Base-by-base conservation (phyloP, 169 alveolate species). In the Plasmodium chabaudi region DNA sequence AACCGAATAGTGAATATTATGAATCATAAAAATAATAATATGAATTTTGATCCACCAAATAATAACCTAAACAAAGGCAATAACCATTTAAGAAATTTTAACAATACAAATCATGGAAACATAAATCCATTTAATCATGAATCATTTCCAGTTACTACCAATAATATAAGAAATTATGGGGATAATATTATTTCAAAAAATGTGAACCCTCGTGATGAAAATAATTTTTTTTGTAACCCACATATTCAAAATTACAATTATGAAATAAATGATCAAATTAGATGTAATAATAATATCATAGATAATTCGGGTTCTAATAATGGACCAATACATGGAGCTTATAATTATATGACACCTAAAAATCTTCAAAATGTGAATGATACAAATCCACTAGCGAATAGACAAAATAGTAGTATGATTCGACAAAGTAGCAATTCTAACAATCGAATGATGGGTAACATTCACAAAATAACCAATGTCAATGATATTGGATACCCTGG, bases 171-270 rank as follows among this genome's bases (percentile, higher is more conserved):
- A 27, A 27, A 9, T 5, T 27, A 63, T 34, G n/a, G 6, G 19
- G 44, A 72, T 72, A 57, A 64, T 27, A 19, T 77, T 46, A 17
- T 61, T 12, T 60, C 10, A 49, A 42, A 9, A 47, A 21, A 51
- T 19, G 15, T 53, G n/a, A 77, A 63, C 17, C 49, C 53, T 61
- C 51, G 60, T 5, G 69, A 44, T n/a, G 70, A 77, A 49, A 63
- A 77, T 49, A 64, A 77, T 46, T 77, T 34, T 64, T 63, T 77
- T 56, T 25, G 57, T 42, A 49, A 77, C 19, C 69, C 88, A 53
- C 23, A 49, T 57, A 5, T 27, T 61, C 63, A 59, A 55, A 63
- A 77, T 21, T 51, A 49, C 10, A 77, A 77, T 15, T 63, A 77
- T 64, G 71, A 19, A 53, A 21, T 61, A 44, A 25, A 49, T 25